Conservation (phyloP, 495 filamentous ascomycete genomes). For the Aspergillus ostianus region DNA sequence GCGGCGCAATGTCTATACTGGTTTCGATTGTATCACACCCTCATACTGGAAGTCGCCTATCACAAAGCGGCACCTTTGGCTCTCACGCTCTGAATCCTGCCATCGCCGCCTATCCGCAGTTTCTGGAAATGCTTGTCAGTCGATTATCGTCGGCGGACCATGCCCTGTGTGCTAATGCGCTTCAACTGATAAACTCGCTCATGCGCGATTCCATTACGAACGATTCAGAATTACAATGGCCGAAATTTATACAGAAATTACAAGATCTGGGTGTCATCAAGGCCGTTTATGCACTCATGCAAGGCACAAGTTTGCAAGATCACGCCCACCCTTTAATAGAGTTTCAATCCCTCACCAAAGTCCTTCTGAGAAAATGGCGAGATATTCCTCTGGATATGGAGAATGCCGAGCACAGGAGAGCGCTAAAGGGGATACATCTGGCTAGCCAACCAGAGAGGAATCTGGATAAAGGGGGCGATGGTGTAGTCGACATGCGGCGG, state of each 20-base stretch:
- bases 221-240: constrained; percentile 79
- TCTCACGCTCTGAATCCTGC: constrained; percentile 91
- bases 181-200: constrained; percentile 92
- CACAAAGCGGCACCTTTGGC: constrained; percentile 63
- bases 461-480: constrained; percentile 30
- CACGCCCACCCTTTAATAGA: constrained; percentile 88
- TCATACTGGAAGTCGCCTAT: constrained; percentile 42
- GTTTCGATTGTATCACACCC: constrained; percentile 89
- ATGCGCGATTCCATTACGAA: constrained; percentile 91
- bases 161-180: constrained; percentile 89
- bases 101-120: constrained; percentile 84
- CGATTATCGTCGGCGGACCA: constrained; percentile 92
- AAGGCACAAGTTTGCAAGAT: constrained; percentile 89
- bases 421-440: constrained; percentile 78
- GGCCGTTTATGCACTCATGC: constrained; percentile 88
- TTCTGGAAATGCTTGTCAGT: constrained; percentile 89
- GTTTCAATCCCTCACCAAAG: constrained; percentile 89
- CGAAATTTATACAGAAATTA: constrained; percentile 86
- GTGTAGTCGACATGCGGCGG: constrained; percentile 51
- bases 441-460: constrained; percentile 70
- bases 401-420: constrained; percentile 82
- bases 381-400: constrained; percentile 82
- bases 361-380: constrained; percentile 86
- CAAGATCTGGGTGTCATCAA: constrained; percentile 94
- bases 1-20: constrained; percentile 94